phyloP scores from a whole-genome alignment of 768 basidiomycete genomes.

The Russula earlei region DNA sequence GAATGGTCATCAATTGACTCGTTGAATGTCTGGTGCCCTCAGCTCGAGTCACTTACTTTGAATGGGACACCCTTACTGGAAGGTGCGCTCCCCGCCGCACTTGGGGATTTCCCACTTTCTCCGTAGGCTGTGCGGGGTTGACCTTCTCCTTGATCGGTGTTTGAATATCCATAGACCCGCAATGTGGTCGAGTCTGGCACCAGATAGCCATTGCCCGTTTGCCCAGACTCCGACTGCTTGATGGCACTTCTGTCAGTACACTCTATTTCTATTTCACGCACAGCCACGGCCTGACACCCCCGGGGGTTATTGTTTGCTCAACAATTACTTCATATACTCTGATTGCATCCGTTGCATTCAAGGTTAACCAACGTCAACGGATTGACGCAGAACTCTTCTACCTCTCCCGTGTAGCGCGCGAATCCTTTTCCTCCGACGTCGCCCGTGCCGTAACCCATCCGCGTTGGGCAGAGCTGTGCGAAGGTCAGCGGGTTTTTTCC shows the following conservation, averaged over 20 bases:
- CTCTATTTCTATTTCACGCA: neutral
- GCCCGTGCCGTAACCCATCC: conserved; percentile 44
- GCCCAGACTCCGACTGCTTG: conserved; percentile 50
- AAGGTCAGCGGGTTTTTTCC: conserved; percentile 36
- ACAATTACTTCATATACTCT: neutral
- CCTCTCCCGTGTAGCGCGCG: conserved; percentile 50
- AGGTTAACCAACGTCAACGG: conserved; percentile 67
- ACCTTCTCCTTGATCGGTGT: neutral
- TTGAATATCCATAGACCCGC: conserved; percentile 27
- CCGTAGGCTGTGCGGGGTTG: neutral
- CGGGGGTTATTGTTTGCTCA: neutral
- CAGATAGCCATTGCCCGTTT: conserved; percentile 60
- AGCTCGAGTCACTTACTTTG: conserved; percentile 50
- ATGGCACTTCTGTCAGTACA: conserved; percentile 51
- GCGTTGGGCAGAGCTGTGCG: conserved; percentile 53
- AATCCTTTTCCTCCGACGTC: conserved; percentile 36
- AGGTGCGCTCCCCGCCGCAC: conserved; percentile 29
- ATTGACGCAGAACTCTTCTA: conserved; percentile 80
- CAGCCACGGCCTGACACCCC: neutral
- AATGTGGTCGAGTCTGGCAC: conserved; percentile 35
- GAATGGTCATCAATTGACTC: conserved; percentile 59
- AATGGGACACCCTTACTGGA: conserved; percentile 55
- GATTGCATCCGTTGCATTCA: neutral
- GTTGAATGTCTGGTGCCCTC: conserved; percentile 59
- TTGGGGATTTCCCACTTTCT: neutral